Conservation (phyloP, 2,329 filamentous ascomycete genomes). For the Trichoderma semiorbis region DNA sequence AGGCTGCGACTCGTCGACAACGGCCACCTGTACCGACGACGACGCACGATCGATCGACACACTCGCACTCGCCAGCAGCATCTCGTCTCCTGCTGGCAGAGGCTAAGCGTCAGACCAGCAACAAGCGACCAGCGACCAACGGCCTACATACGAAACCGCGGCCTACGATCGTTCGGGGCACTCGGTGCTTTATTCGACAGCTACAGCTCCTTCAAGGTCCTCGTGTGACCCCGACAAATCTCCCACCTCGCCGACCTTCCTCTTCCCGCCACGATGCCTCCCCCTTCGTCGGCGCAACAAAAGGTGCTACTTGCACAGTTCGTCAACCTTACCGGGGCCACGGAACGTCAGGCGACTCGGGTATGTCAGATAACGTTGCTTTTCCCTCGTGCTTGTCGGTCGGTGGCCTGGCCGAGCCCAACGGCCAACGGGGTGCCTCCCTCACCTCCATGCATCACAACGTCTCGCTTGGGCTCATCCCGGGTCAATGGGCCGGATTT, state of each 20-base stretch:
- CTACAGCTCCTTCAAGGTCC: not conserved
- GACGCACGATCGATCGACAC: not conserved
- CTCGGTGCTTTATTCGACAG: constrained; percentile 3
- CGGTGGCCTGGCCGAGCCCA: not conserved
- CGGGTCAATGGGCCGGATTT: constrained; percentile 11
- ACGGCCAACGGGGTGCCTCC: not conserved
- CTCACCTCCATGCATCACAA: constrained; percentile 4
- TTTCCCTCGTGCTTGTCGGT: not conserved
- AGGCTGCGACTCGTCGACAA: not conserved
- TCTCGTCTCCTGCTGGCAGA: constrained; percentile 9
- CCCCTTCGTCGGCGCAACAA: constrained; percentile 37
- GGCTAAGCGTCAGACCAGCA: not conserved
- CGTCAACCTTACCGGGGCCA: constrained; percentile 40
- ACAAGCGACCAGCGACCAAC: not conserved
- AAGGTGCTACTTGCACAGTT: constrained; percentile 43
- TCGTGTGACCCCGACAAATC: constrained; percentile 11
- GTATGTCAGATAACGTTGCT: constrained; percentile 34
- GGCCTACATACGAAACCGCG: not conserved
- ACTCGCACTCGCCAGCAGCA: not conserved
- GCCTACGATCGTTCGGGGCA: not conserved
- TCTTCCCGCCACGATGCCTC: constrained; percentile 32
- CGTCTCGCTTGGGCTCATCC: constrained; percentile 13
- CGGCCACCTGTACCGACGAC: not conserved
- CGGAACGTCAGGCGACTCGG: constrained; percentile 42
- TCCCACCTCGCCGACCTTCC: constrained; percentile 9